Percentiles rank a stretch among this genome's conserved stretches.
phyloP scores from a whole-genome alignment of 176 grass and related monocot genomes.

The Dendrocalamus sinicus region DNA sequence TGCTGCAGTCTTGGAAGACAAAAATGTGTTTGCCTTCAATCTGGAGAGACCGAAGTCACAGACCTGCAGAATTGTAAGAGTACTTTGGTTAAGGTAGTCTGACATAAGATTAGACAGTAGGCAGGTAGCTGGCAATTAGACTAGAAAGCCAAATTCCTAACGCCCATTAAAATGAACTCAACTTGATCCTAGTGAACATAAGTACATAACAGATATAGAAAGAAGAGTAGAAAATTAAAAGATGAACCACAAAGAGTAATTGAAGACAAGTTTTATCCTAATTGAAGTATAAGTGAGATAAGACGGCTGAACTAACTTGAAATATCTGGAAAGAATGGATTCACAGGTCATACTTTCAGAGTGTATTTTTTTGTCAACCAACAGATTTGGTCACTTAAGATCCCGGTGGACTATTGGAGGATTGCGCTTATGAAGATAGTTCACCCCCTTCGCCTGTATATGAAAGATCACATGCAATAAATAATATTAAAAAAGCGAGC shows the following conservation, averaged over 20 bases:
- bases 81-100: neutral
- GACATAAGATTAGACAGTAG: neutral
- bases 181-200: conserved; percentile 24
- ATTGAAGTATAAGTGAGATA: conserved; percentile 19
- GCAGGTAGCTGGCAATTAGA: neutral
- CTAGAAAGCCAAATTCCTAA: neutral
- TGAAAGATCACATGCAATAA: no score
- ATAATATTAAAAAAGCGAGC: no score
- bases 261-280: conserved; percentile 4
- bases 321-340: conserved; percentile 5
- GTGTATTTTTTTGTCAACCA: conserved; percentile 93
- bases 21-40: conserved; percentile 89
- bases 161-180: neutral
- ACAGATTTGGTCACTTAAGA: conserved; percentile 42
- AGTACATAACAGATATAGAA: neutral
- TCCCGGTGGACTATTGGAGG: no score
- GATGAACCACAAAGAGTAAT: neutral
- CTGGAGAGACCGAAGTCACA: conserved; percentile 86
- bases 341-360: conserved; percentile 66
- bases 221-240: conserved; percentile 11
- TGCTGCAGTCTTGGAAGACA: conserved; percentile 84
- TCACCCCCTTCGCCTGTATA: no score
- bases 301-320: neutral
- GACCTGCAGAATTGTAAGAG: conserved; percentile 50
- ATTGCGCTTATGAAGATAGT: no score